Percentiles rank a stretch among this genome's conserved stretches.
Conservation (phyloP, 163 green algal species). For the Coccomyxa subellipsoidea region DNA sequence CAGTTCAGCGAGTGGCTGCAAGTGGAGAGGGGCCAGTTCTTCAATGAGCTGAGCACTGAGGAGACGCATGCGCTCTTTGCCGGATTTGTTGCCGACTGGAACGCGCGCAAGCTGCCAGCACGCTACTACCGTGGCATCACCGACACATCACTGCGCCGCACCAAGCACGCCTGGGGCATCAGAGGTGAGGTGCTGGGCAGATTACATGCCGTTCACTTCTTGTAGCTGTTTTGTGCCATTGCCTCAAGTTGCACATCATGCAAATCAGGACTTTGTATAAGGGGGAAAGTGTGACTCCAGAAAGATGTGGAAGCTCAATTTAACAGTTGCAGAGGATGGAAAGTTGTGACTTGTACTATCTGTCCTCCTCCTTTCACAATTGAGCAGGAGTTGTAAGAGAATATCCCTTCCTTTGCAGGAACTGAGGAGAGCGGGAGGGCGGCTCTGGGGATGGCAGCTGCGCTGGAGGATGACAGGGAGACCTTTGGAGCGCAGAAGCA, state of each 20-base stretch:
- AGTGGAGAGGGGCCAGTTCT: constrained; percentile 41
- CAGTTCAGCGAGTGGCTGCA: constrained; percentile 60
- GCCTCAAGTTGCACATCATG: too few relatives aligned
- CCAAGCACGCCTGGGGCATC: constrained; percentile 52
- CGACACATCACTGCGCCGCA: constrained; percentile 35
- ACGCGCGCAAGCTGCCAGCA: constrained; percentile 35
- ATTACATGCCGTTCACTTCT: background rate
- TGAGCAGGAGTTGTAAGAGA: background rate
- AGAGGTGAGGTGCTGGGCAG: constrained; percentile 12
- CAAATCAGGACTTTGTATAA: too few relatives aligned
- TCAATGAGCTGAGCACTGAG: constrained; percentile 47
- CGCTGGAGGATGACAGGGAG: constrained; percentile 49
- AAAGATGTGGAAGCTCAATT: too few relatives aligned
- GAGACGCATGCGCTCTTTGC: constrained; percentile 40
- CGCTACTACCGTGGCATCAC: constrained; percentile 48
- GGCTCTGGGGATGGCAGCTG: constrained; percentile 44
- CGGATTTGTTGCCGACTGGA: constrained; percentile 51
- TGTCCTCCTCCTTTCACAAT: too few relatives aligned
- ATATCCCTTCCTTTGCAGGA: background rate
- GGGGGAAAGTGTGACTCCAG: too few relatives aligned
- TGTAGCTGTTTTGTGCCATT: too few relatives aligned
- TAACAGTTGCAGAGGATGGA: too few relatives aligned
- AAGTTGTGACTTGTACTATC: too few relatives aligned
- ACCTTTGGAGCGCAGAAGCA: constrained; percentile 9
- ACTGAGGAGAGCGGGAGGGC: background rate